A percentile compares a stretch with the other conserved stretches of the same genome.
phyloP scores from a whole-genome alignment of 129 eudicot species.

The Artemisia argyi region DNA sequence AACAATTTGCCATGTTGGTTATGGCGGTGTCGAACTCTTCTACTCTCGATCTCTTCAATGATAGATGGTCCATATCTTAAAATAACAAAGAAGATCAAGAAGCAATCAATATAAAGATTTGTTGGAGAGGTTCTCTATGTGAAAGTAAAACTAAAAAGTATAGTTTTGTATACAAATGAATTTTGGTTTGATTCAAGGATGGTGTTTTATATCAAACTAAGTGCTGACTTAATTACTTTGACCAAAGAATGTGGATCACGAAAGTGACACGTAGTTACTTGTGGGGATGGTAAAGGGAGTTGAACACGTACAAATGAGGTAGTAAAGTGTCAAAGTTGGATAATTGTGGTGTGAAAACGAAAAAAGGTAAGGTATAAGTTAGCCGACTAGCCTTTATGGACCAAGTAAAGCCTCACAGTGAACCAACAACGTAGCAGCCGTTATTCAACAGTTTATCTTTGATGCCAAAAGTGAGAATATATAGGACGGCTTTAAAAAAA shows the following conservation, averaged over 20 bases:
- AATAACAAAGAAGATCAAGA: neutral
- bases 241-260: conserved; percentile 36
- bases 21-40: conserved; percentile 34
- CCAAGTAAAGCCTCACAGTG: conserved; percentile 35
- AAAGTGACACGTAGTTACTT: conserved; percentile 39
- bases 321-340: conserved; percentile 24
- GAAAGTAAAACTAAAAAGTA: conserved; percentile 3
- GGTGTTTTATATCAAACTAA: conserved; percentile 29
- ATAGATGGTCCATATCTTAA: conserved; percentile 31
- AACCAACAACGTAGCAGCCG: conserved; percentile 19
- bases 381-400: conserved; percentile 39
- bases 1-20: conserved; percentile 69
- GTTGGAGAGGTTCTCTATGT: neutral
- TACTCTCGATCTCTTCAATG: conserved; percentile 58
- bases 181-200: neutral
- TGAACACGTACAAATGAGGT: conserved; percentile 9
- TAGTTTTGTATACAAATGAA: conserved; percentile 6
- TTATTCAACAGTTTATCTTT: conserved; percentile 12
- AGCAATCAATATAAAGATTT: neutral
- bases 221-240: conserved; percentile 44
- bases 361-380: conserved; percentile 12
- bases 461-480: conserved; percentile 15
- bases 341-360: conserved; percentile 20
- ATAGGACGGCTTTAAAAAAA: conserved; percentile 33
- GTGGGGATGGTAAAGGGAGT: conserved; percentile 31